Percentiles rank a stretch among this genome's conserved stretches.
Evolutionary conservation across 2,329 filamentous ascomycete species (phyloP).

Genomic region (Xylaria sp.): DNA sequence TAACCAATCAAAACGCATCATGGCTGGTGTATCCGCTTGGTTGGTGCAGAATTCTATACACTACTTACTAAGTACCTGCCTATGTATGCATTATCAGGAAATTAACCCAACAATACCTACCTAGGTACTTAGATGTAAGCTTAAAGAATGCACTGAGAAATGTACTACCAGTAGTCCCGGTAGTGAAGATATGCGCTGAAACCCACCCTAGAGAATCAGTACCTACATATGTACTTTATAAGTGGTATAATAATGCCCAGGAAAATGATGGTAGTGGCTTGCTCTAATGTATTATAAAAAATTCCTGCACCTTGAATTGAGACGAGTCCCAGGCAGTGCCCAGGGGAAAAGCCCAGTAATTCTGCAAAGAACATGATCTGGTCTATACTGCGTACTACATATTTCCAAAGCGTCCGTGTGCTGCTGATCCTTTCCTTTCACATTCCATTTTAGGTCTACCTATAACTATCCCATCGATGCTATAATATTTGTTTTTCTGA

Average conservation of each 20-base stretch:
- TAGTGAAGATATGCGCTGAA: slow-evolving; percentile 25
- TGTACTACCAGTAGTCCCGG: slow-evolving; percentile 13
- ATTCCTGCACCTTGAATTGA: slow-evolving; percentile 1
- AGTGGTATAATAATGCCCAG: background rate
- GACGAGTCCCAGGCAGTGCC: slow-evolving; percentile 7
- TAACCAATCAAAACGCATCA: slow-evolving; percentile 19
- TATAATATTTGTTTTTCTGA: background rate
- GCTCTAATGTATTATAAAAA: slow-evolving; percentile 5
- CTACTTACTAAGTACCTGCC: background rate
- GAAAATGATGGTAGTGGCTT: background rate
- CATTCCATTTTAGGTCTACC: background rate
- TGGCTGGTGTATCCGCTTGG: slow-evolving; percentile 22
- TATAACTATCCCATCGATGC: background rate
- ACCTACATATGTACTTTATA: background rate
- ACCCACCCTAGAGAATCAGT: slow-evolving; percentile 7
- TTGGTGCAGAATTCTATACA: slow-evolving; percentile 15
- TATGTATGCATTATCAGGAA: slow-evolving; percentile 1
- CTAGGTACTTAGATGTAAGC: too few relatives aligned
- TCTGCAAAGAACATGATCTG: background rate
- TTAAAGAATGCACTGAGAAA: slow-evolving; percentile 14
- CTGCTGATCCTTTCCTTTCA: background rate
- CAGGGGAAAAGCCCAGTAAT: slow-evolving; percentile 1
- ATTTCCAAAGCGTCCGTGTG: background rate
- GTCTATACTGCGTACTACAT: too few relatives aligned
- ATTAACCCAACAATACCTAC: too few relatives aligned